These are phyloP conservation scores for Cystobasidium slooffiae DNA, from an alignment of 1,284 basidiomycete species.

Conservation along the genomic window DNA sequence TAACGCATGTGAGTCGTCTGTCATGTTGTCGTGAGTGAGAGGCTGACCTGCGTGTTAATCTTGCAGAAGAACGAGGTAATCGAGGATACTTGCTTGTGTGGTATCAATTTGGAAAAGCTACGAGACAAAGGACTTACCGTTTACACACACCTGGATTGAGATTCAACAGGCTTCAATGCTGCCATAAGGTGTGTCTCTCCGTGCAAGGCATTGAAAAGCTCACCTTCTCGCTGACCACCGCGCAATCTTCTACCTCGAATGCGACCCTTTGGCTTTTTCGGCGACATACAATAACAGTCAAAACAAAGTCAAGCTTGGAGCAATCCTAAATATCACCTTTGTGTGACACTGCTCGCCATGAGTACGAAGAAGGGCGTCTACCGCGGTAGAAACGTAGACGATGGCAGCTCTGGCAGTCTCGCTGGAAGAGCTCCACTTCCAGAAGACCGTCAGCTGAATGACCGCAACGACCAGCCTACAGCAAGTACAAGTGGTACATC, in stretches of 20 bases:
- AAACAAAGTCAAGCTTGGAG: not conserved
- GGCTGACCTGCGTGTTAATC: not conserved
- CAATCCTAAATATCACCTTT: not conserved
- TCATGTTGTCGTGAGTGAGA: too few relatives aligned
- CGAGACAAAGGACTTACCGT: not conserved
- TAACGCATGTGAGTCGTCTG: too few relatives aligned
- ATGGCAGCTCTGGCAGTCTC: conserved; percentile 19
- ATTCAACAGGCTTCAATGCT: not conserved
- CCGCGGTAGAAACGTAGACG: conserved; percentile 21
- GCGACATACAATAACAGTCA: not conserved
- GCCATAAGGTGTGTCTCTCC: conserved; percentile 5
- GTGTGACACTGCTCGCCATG: not conserved
- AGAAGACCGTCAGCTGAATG: conserved; percentile 16
- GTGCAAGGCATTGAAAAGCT: not conserved
- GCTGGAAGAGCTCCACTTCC: conserved; percentile 39
- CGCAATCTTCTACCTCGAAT: conserved; percentile 9
- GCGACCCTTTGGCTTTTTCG: not conserved
- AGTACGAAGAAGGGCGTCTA: conserved; percentile 36
- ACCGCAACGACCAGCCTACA: conserved; percentile 13
- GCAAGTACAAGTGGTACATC: conserved; percentile 26
- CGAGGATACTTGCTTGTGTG: not conserved
- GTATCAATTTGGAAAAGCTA: not conserved
- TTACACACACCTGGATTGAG: not conserved
- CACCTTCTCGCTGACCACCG: not conserved
- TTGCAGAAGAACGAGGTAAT: not conserved